Percentiles rank a stretch among this genome's conserved stretches.
phyloP scores from a whole-genome alignment of 2,329 filamentous ascomycete genomes.

The Xylaria multiplex region DNA sequence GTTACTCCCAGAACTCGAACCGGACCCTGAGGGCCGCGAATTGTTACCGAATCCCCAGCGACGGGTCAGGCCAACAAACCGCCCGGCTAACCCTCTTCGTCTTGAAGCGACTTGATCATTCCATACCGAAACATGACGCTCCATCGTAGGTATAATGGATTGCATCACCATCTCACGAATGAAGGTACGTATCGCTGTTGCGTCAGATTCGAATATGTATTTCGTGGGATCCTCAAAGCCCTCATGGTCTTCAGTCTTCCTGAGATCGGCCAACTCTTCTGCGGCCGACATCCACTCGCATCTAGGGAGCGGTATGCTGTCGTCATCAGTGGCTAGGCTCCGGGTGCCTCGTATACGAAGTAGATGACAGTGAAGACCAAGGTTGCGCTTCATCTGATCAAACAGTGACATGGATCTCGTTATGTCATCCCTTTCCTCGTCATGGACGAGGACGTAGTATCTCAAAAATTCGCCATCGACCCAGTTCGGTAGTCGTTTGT shows the following conservation, averaged over 20 bases:
- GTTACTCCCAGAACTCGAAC: slow-evolving; percentile 65
- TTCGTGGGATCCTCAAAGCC: slow-evolving; percentile 76
- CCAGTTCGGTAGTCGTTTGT: slow-evolving; percentile 80
- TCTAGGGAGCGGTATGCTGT: slow-evolving; percentile 81
- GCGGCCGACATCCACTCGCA: slow-evolving; percentile 90
- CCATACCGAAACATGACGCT: slow-evolving; percentile 89
- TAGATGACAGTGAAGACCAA: slow-evolving; percentile 94
- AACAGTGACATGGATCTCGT: slow-evolving; percentile 88
- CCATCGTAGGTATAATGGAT: slow-evolving; percentile 95
- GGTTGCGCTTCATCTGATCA: slow-evolving; percentile 99
- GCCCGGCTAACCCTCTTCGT: slow-evolving; percentile 85
- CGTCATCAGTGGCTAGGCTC: slow-evolving; percentile 89
- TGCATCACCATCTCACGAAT: slow-evolving; percentile 95
- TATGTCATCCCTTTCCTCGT: slow-evolving; percentile 95
- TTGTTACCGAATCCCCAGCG: slow-evolving; percentile 84
- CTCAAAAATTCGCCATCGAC: slow-evolving; percentile 91
- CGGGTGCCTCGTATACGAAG: slow-evolving; percentile 85
- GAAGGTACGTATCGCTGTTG: slow-evolving; percentile 86
- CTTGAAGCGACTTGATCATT: slow-evolving; percentile 96
- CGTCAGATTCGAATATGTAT: slow-evolving; percentile 92
- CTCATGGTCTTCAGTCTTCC: slow-evolving; percentile 73
- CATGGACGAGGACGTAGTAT: slow-evolving; percentile 96
- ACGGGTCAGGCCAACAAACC: slow-evolving; percentile 94
- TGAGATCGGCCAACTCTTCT: slow-evolving; percentile 83
- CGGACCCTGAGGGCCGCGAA: slow-evolving; percentile 68